phyloP scores from a whole-genome alignment of 805 yeast genomes.

The Candida silvicultrix region DNA sequence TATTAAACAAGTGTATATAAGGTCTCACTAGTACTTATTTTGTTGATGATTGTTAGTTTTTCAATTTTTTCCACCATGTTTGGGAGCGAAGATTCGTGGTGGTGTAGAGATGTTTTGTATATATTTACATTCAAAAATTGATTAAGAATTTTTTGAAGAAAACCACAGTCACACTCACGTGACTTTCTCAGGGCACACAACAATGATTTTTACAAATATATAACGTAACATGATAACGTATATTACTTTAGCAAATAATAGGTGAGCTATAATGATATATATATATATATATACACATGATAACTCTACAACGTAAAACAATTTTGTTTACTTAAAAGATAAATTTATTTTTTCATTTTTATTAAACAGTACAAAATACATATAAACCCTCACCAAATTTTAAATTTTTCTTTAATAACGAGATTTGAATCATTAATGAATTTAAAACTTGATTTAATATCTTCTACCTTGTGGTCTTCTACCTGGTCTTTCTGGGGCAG shows the following conservation, averaged over 20 bases:
- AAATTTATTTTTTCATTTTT: background rate
- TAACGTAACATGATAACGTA: no score
- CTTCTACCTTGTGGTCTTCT: constrained; percentile 27
- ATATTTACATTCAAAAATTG: no score
- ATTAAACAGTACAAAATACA: constrained; percentile 1
- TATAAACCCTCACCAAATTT: background rate
- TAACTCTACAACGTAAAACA: no score
- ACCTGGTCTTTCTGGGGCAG: constrained; percentile 74
- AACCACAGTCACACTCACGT: background rate
- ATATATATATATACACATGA: no score
- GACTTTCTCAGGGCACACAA: no score
- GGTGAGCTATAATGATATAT: no score
- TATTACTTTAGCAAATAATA: no score
- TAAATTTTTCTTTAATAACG: background rate
- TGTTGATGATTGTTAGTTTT: background rate
- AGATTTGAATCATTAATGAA: no score
- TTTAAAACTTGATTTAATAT: background rate
- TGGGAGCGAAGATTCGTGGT: background rate
- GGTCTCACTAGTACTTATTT: background rate
- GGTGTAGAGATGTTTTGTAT: background rate
- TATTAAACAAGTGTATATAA: background rate
- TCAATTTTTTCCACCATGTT: background rate
- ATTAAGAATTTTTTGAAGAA: no score
- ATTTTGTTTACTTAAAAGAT: background rate
- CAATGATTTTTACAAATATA: no score